These are phyloP conservation scores for Pseudevernia furfuracea DNA, from an alignment of 495 filamentous ascomycete genomes.

Conservation along the genomic window DNA sequence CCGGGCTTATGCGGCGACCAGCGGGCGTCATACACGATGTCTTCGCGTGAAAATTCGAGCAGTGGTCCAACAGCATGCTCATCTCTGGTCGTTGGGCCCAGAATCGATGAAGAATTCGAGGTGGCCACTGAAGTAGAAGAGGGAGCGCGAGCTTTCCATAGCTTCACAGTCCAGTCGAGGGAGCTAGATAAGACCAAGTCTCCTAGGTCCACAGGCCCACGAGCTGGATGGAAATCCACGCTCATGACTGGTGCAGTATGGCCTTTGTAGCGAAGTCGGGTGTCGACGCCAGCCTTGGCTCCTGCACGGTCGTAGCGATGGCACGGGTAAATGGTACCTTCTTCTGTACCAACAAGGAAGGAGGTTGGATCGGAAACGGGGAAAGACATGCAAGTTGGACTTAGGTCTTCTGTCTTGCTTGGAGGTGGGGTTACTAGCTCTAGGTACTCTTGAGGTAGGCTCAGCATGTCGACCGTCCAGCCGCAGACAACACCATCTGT, in stretches of 20 bases:
- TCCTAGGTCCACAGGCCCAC: slow-evolving; percentile 87
- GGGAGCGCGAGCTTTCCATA: slow-evolving; percentile 87
- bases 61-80: slow-evolving; percentile 48
- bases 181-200: slow-evolving; percentile 81
- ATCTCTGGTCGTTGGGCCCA: slow-evolving; percentile 32
- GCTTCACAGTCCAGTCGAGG: slow-evolving; percentile 92
- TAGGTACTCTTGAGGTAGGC: slow-evolving; percentile 86
- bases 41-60: slow-evolving; percentile 83
- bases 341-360: slow-evolving; percentile 94
- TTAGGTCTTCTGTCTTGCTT: slow-evolving; percentile 85
- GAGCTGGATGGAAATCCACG: slow-evolving; percentile 86
- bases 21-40: slow-evolving; percentile 88
- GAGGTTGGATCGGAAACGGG: slow-evolving; percentile 92
- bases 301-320: slow-evolving; percentile 95
- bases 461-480: slow-evolving; percentile 96
- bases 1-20: slow-evolving; percentile 91
- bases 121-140: slow-evolving; percentile 52
- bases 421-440: slow-evolving; percentile 79
- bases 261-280: slow-evolving; percentile 72
- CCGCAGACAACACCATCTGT: slow-evolving; percentile 95
- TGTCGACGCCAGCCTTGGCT: slow-evolving; percentile 89
- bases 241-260: slow-evolving; percentile 94
- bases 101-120: slow-evolving; percentile 32
- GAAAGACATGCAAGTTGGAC: slow-evolving; percentile 95
- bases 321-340: slow-evolving; percentile 90